A percentile compares a stretch with the other conserved stretches of the same genome.
Evolutionary conservation across 805 yeast genomes (phyloP).

Genomic region (Saccharomycopsis schoenii): DNA sequence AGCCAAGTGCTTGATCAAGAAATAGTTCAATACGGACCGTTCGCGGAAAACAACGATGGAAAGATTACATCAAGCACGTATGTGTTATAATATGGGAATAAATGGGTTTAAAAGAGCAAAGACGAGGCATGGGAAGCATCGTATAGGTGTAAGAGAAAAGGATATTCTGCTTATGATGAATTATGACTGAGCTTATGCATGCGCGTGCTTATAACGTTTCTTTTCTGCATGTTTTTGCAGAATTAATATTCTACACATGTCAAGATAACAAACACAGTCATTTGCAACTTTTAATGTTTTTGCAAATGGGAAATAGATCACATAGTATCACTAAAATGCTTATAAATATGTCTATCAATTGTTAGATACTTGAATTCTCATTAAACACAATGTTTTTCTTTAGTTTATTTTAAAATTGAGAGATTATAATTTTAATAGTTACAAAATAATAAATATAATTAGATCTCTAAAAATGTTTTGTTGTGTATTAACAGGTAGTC

Average conservation of each 20-base stretch:
- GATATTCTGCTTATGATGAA: not conserved
- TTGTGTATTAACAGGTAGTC: not conserved
- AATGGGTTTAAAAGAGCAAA: slow-evolving; percentile 64
- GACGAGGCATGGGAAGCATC: slow-evolving; percentile 8
- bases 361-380: too few species aligned
- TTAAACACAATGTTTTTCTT: too few species aligned
- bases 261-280: not conserved
- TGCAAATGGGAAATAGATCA: too few species aligned
- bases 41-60: slow-evolving; percentile 68
- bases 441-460: too few species aligned
- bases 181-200: not conserved
- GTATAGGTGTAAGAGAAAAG: slow-evolving; percentile 10
- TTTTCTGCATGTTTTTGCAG: not conserved
- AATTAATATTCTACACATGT: not conserved
- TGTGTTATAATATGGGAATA: slow-evolving; percentile 56
- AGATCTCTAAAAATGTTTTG: too few species aligned
- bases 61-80: slow-evolving; percentile 56
- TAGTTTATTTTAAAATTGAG: too few species aligned
- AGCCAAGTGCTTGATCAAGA: slow-evolving; percentile 68
- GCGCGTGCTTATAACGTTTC: not conserved
- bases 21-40: slow-evolving; percentile 83
- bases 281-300: too few species aligned
- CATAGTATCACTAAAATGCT: too few species aligned
- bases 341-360: too few species aligned
- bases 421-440: too few species aligned